Evolutionary conservation across 1,284 basidiomycete species (phyloP).

Genomic region (Malassezia cuniculi): DNA sequence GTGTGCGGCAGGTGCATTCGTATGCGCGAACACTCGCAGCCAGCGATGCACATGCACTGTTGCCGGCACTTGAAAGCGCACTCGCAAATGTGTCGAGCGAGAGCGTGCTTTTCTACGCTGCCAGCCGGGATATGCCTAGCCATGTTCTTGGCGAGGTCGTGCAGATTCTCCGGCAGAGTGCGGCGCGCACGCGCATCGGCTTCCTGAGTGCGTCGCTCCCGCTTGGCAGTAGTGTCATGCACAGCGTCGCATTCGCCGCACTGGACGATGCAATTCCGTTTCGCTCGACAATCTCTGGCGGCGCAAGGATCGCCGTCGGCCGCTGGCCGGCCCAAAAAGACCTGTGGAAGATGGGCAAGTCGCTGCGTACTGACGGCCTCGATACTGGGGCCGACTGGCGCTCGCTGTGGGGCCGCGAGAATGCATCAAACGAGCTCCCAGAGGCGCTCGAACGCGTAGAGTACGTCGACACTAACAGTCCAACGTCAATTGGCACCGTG

Average conservation of each 20-base stretch:
- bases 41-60: no score
- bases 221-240: no score
- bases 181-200: constrained; percentile 19
- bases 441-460: constrained; percentile 8
- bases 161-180: no score
- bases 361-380: constrained; percentile 20
- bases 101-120: no score
- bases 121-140: no score
- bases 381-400: constrained; percentile 24
- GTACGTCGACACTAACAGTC: constrained; percentile 6
- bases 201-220: constrained; percentile 23
- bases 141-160: no score
- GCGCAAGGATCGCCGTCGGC: constrained; percentile 25
- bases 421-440: constrained; percentile 23
- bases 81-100: no score
- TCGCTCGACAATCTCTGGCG: constrained; percentile 24
- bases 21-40: no score
- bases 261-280: constrained; percentile 26
- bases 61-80: no score
- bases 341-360: constrained; percentile 21
- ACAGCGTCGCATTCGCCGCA: no score
- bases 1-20: no score
- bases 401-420: constrained; percentile 33
- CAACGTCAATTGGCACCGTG: constrained; percentile 47
- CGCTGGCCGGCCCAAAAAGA: constrained; percentile 28